These are phyloP conservation scores for Xylaria sp. DNA, from an alignment of 2,329 filamentous ascomycete genomes.

Conservation along the genomic window DNA sequence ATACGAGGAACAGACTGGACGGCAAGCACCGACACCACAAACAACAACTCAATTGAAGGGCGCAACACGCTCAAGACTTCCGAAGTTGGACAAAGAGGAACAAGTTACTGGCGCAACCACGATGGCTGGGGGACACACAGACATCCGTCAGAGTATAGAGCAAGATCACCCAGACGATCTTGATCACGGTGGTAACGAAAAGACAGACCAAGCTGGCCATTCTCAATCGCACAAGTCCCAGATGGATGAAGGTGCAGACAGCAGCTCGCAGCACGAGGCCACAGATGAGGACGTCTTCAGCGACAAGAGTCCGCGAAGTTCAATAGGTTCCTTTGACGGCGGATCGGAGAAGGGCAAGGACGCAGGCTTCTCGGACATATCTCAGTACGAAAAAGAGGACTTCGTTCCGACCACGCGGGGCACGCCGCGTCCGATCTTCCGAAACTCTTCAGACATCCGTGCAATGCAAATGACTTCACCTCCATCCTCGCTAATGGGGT, in stretches of 20 bases:
- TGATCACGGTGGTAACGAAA: constrained; percentile 29
- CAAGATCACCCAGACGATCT: constrained; percentile 18
- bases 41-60: constrained; percentile 22
- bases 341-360: constrained; percentile 37
- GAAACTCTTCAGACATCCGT: constrained; percentile 69
- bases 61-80: constrained; percentile 4
- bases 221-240: constrained; percentile 23
- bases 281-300: constrained; percentile 62
- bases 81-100: background rate
- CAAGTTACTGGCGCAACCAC: constrained; percentile 1
- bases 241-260: constrained; percentile 43
- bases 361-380: constrained; percentile 53
- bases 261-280: constrained; percentile 54
- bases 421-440: constrained; percentile 65
- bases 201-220: constrained; percentile 33
- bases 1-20: constrained; percentile 43
- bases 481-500: constrained; percentile 55
- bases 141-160: constrained; percentile 29
- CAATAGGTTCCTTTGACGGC: constrained; percentile 53
- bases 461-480: constrained; percentile 75
- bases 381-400: constrained; percentile 49
- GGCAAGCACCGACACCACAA: constrained; percentile 18
- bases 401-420: constrained; percentile 60
- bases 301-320: constrained; percentile 59
- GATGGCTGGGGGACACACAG: constrained; percentile 5